A percentile compares a stretch with the other conserved stretches of the same genome.
phyloP scores from a whole-genome alignment of 2,329 filamentous ascomycete species.

The Daldinia sp. region DNA sequence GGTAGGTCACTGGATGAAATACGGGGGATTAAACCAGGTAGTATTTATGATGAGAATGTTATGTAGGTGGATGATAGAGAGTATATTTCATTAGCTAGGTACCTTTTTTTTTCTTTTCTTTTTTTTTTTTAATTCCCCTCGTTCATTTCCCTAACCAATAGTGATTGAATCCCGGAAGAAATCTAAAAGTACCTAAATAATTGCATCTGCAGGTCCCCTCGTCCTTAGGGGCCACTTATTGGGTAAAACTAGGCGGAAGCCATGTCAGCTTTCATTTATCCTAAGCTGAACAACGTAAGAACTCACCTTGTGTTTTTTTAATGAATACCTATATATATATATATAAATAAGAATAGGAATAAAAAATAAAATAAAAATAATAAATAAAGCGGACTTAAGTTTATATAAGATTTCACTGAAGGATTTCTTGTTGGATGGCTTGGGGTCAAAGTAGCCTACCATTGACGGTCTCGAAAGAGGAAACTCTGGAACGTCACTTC shows the following conservation, averaged over 20 bases:
- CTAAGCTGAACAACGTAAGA: not conserved
- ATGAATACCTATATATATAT: not conserved
- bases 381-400: not conserved
- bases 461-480: slow-evolving; percentile 29
- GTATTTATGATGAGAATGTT: not conserved
- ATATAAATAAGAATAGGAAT: not conserved
- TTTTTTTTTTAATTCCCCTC: slow-evolving; percentile 10
- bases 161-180: not conserved
- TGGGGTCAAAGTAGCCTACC: slow-evolving; percentile 2
- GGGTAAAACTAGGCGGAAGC: not conserved
- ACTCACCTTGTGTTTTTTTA: not conserved
- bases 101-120: too few relatives aligned
- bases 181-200: not conserved
- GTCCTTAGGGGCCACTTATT: not conserved
- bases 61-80: too few relatives aligned
- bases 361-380: not conserved
- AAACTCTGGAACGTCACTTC: slow-evolving; percentile 15
- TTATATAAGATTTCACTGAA: not conserved
- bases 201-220: slow-evolving; percentile 4
- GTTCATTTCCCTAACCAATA: slow-evolving; percentile 25
- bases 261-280: not conserved
- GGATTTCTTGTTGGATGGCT: slow-evolving; percentile 4
- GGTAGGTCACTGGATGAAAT: slow-evolving; percentile 1
- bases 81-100: too few relatives aligned
- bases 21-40: not conserved